Evolutionary conservation across 2,329 filamentous ascomycete genomes (phyloP).

Genomic region (Aspergillus luchuensis): DNA sequence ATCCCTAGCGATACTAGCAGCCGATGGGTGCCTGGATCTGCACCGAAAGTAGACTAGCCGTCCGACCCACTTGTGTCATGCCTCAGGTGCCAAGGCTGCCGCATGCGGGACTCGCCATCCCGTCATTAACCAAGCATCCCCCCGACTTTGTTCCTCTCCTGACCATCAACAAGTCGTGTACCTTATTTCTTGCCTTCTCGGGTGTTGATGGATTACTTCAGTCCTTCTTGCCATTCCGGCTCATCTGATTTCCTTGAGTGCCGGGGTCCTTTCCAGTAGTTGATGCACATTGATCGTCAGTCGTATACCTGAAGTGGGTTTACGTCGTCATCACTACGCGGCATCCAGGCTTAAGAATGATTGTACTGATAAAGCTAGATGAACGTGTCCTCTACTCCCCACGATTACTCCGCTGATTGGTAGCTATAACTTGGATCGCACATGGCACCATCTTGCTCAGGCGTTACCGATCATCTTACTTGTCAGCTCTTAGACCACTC

Average conservation of each 20-base stretch:
- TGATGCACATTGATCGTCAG: background rate
- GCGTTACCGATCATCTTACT: background rate
- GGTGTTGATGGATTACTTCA: background rate
- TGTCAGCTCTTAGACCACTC: background rate
- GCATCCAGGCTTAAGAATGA: background rate
- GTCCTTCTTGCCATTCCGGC: background rate
- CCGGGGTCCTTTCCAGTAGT: background rate
- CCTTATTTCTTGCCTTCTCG: background rate
- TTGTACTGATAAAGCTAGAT: background rate
- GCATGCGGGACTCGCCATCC: constrained; percentile 22
- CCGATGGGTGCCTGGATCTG: background rate
- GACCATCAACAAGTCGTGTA: constrained; percentile 4
- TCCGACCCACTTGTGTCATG: constrained; percentile 3
- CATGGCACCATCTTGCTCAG: background rate
- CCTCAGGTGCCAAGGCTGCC: constrained; percentile 22
- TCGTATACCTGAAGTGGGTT: background rate
- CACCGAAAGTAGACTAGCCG: background rate
- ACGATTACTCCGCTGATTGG: background rate
- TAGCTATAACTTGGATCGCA: background rate
- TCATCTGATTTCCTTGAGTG: background rate
- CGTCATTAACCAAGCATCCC: background rate
- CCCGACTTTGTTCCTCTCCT: background rate
- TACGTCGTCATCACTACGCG: constrained; percentile 7
- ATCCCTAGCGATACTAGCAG: background rate
- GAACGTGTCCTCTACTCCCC: background rate